These are phyloP conservation scores for Pochonia chlamydosporia DNA, from an alignment of 2,329 filamentous ascomycete species.

Conservation along the genomic window DNA sequence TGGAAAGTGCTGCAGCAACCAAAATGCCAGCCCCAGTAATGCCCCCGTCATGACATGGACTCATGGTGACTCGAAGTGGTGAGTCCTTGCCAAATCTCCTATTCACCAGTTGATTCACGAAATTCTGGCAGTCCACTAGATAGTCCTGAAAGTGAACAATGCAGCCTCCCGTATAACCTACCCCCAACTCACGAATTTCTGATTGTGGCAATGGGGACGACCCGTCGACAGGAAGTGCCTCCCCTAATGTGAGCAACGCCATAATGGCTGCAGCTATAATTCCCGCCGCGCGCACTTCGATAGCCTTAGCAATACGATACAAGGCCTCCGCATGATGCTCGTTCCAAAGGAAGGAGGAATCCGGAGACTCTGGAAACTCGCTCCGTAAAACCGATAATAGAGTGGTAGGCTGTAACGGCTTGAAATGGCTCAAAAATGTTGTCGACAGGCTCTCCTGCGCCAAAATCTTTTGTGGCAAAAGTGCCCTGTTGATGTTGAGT, in stretches of 20 bases:
- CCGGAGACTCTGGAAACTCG: conserved; percentile 45
- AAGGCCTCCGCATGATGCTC: conserved; percentile 52
- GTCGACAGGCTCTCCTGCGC: conserved; percentile 62
- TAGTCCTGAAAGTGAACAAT: conserved; percentile 77
- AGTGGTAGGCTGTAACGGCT: conserved; percentile 42
- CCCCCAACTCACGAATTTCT: conserved; percentile 53
- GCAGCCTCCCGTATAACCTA: conserved; percentile 75
- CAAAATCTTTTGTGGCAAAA: conserved; percentile 49
- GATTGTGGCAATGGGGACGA: conserved; percentile 7
- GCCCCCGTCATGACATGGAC: conserved; percentile 55
- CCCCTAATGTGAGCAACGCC: conserved; percentile 62
- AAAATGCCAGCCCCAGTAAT: conserved; percentile 57
- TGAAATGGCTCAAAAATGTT: conserved; percentile 65
- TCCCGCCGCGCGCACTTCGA: conserved; percentile 66
- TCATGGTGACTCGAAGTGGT: conserved; percentile 42
- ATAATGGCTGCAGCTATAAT: conserved; percentile 69
- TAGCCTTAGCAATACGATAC: conserved; percentile 61
- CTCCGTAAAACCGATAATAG: conserved; percentile 42
- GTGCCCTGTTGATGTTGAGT: conserved; percentile 31
- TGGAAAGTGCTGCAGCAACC: conserved; percentile 37
- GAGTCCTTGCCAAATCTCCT: conserved; percentile 19
- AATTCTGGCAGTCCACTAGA: conserved; percentile 61
- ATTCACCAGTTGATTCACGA: conserved; percentile 51
- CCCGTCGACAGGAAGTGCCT: conserved; percentile 49
- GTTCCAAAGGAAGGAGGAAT: conserved; percentile 56